Conservation (phyloP, 345 rosid species). For the Euphorbia pulcherrima region DNA sequence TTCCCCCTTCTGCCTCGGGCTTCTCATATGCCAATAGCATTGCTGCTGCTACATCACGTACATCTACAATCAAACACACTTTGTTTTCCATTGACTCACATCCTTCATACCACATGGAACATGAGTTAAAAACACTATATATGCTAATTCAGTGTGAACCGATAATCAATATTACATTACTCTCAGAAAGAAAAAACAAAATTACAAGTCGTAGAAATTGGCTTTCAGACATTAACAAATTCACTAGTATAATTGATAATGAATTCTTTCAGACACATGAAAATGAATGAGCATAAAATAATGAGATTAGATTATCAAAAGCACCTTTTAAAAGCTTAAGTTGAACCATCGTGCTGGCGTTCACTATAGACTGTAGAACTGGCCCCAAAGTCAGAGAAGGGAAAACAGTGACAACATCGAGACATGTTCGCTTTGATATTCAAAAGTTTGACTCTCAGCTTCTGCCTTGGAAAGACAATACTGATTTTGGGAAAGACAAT, state of each 20-base stretch:
- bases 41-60: conserved; percentile 61
- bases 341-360: conserved; percentile 50
- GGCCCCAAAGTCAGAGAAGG: conserved; percentile 59
- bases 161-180: too few species aligned
- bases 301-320: background rate
- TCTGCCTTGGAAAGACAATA: conserved; percentile 62
- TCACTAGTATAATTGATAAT: too few species aligned
- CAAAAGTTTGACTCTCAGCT: conserved; percentile 71
- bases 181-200: too few species aligned
- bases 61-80: conserved; percentile 28
- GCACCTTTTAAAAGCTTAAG: conserved; percentile 59
- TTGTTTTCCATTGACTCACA: conserved; percentile 1
- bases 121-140: background rate
- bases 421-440: conserved; percentile 45
- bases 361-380: conserved; percentile 46
- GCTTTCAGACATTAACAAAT: too few species aligned
- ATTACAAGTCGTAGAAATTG: background rate
- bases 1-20: conserved; percentile 64
- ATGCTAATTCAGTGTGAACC: background rate
- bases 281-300: background rate
- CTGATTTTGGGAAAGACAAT: conserved; percentile 50
- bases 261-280: background rate
- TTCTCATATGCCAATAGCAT: conserved; percentile 56
- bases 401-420: conserved; percentile 51
- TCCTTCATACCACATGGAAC: conserved; percentile 1